Base-by-base conservation (phyloP, 108 stramenopile species). In the Nannochloropsis oceanica region DNA sequence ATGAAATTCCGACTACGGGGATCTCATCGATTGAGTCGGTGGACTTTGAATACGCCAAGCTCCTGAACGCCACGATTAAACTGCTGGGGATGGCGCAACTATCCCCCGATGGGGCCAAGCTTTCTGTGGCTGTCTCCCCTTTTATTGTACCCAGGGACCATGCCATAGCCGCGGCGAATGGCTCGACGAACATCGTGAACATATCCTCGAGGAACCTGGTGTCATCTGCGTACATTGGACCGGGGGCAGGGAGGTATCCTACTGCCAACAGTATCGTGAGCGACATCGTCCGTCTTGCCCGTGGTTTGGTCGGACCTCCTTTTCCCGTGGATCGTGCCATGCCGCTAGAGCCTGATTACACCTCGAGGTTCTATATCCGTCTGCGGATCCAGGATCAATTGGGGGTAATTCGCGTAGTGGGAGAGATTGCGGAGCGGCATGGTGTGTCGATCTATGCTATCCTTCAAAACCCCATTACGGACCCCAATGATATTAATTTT, bases 251-350 rank as follows among this genome's bases (percentile, higher is more conserved):
- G 9, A 93, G 96, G n/a, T 96, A 92, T 84, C 93, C 96, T n/a
- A 95, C 95, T 8, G 96, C 96, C 44, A 97, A 97, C 86, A 92
- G 93, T n/a, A 91, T 96, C 22, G 95, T 97, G 8, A 94, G 93
- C n/a, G 96, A 97, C 92, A 84, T 95, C 43, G 85, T 90, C 46
- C 93, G 96, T 81, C 84, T 95, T 25, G 95, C 94, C 26, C 86
- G 88, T 81, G 89, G 86, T 25, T 89, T 89, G 27, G 92, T 92
- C 44, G 86, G 85, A 24, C 13, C 83, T 42, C 89, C 83, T n/a
- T 84, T 83, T 79, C 80, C 79, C 83, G 86, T 44, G 84, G 80
- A 87, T 85, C 80, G 80, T 26, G 80, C 80, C 26, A 26, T 81
- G 80, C 91, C 91, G 13, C 86, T 95, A 34, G 94, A 94, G 46